Evolutionary conservation across 1,284 basidiomycete species (phyloP), one percentile per base, ranked within the genome.

Genomic region (Microbotryum intermedium): DNA sequence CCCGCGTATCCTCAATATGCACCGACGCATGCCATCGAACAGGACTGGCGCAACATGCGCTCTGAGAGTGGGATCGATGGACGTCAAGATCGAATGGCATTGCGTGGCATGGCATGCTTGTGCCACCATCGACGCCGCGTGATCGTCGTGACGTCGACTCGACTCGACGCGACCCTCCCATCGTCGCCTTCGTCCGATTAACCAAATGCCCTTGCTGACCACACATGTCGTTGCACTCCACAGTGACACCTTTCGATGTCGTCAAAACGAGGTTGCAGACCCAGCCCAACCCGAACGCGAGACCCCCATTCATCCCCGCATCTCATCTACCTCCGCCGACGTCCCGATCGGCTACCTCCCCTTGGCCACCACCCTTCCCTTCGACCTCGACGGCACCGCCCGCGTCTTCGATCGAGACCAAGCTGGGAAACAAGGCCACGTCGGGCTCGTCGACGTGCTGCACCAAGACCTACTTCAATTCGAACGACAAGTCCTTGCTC

Each of bases 221-320:
- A n/a, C n/a, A n/a, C n/a, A n/a, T n/a, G n/a, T n/a, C n/a, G n/a
- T n/a, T n/a, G n/a, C n/a, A n/a, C n/a, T n/a, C n/a, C 61, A 1
- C 72, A 92, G 89, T 94, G 91, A 94, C 90, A 6, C 90, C 90
- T 4, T 92, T 94, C 73, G 90, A 94, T 75, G 88, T 94, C 58
- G 82, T 94, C 69, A 94, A 94, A 76, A 94, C 91, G 23, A 82
- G 91, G 9, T 51, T 72, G 11, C 70, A 72, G 57, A 72, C 65
- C 7, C 69, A 45, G 59, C 46, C 46, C 55, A 30, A 26, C 61
- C 53, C 10, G 66, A 67, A 56, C 60, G 34, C 34, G 34, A 16
- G 1, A 16, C 18, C 65, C 18, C 57, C 64, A 34, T 69, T 67
- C 53, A 50, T 54, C 7, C 70, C 67, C 2, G 66, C 65, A 1